These are phyloP conservation scores for Populus simonii DNA, from an alignment of 345 rosid species.

Conservation along the genomic window DNA sequence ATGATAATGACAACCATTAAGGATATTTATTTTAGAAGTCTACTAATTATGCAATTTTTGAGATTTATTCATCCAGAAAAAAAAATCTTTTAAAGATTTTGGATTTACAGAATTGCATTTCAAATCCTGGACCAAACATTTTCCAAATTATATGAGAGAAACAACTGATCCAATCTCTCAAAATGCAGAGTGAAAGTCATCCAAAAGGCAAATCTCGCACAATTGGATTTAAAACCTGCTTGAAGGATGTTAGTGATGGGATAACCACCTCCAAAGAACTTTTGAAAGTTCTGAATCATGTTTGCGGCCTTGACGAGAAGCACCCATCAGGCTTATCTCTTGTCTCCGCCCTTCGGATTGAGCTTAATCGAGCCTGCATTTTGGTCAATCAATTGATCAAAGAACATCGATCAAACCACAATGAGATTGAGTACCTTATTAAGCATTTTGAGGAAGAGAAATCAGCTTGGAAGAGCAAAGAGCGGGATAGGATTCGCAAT, in stretches of 20 bases:
- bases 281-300: conserved; percentile 57
- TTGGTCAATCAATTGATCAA: conserved; percentile 52
- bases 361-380: conserved; percentile 58
- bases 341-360: conserved; percentile 56
- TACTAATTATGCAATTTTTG: neutral
- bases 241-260: conserved; percentile 61
- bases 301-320: conserved; percentile 56
- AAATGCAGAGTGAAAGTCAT: conserved; percentile 57
- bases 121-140: neutral
- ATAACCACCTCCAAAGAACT: conserved; percentile 74
- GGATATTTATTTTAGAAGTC: neutral
- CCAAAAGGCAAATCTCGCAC: conserved; percentile 27
- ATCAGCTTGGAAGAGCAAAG: conserved; percentile 54
- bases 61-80: neutral
- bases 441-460: conserved; percentile 59
- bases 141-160: neutral
- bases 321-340: conserved; percentile 50
- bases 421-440: conserved; percentile 49
- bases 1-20: neutral
- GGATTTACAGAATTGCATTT: neutral
- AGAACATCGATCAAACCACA: conserved; percentile 35
- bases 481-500: conserved; percentile 45
- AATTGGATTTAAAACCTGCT: conserved; percentile 32
- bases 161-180: neutral
- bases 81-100: neutral